A percentile compares a stretch with the other conserved stretches of the same genome.
These are phyloP conservation scores for Apostasia shenzhenica DNA, from an alignment of 106 monocot species.

Conservation along the genomic window DNA sequence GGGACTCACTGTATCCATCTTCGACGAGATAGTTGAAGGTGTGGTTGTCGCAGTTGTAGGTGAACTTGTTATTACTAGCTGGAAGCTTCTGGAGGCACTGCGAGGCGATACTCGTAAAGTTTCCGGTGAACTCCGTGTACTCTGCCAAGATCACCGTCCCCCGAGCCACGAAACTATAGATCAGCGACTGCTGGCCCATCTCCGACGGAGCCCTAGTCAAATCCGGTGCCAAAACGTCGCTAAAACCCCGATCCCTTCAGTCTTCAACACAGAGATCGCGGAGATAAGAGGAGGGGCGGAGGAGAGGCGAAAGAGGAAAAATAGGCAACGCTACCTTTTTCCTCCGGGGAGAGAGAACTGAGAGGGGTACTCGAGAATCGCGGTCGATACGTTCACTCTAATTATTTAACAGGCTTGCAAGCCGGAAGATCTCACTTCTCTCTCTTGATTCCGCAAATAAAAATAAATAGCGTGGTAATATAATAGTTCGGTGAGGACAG, in stretches of 20 bases:
- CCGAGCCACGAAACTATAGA: conserved; percentile 21
- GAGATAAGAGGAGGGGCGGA: neutral
- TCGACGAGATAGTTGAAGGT: conserved; percentile 19
- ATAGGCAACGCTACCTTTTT: neutral
- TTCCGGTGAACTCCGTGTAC: conserved; percentile 22
- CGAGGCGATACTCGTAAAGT: conserved; percentile 20
- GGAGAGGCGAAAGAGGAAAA: neutral
- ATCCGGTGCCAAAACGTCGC: neutral
- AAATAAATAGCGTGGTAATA: no score
- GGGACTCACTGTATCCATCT: conserved; percentile 17
- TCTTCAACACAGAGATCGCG: neutral
- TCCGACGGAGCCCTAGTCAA: conserved; percentile 1
- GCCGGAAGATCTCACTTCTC: no score
- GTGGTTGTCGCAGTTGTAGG: conserved; percentile 16
- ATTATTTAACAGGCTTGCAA: neutral
- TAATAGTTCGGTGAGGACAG: neutral
- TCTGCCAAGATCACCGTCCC: conserved; percentile 20
- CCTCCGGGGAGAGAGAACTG: neutral
- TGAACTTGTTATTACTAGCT: conserved; percentile 13
- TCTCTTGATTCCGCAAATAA: no score
- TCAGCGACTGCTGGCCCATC: conserved; percentile 18
- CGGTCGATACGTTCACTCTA: neutral
- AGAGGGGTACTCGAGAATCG: neutral
- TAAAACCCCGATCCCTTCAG: neutral
- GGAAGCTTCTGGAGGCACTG: conserved; percentile 23